A percentile compares a stretch with the other conserved stretches of the same genome.
These are phyloP conservation scores for Leccinum subgranulosum DNA, from an alignment of 768 basidiomycete species.

Conservation along the genomic window DNA sequence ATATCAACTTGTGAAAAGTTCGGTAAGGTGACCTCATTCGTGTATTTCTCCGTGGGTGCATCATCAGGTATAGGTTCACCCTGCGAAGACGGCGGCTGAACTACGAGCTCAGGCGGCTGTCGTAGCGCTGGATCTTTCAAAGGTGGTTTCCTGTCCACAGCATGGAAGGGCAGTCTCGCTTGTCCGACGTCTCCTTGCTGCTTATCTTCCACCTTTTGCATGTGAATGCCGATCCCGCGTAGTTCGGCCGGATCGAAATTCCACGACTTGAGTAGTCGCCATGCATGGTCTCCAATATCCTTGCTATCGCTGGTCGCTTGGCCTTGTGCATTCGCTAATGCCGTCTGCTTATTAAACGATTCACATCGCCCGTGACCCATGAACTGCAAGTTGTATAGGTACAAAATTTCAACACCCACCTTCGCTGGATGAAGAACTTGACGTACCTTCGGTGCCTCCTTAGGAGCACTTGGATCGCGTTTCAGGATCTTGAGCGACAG, in stretches of 20 bases:
- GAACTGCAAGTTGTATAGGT: constrained; percentile 48
- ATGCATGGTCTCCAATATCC: constrained; percentile 73
- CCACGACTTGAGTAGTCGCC: constrained; percentile 69
- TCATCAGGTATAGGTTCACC: constrained; percentile 17
- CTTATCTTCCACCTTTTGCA: constrained; percentile 77
- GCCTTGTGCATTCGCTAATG: constrained; percentile 58
- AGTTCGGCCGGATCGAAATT: constrained; percentile 81
- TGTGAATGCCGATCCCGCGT: constrained; percentile 89
- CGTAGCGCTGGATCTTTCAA: constrained; percentile 4
- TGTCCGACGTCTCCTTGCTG: constrained; percentile 49
- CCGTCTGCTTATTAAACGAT: constrained; percentile 69
- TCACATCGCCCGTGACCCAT: constrained; percentile 90
- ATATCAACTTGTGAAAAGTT: constrained; percentile 75
- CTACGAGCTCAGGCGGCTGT: constrained; percentile 19
- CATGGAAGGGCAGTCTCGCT: constrained; percentile 56
- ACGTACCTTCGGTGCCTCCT: constrained; percentile 85
- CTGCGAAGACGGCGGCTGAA: constrained; percentile 35
- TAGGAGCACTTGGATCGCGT: constrained; percentile 78
- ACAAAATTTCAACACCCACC: neutral
- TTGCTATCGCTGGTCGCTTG: constrained; percentile 69
- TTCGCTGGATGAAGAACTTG: neutral
- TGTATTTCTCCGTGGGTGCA: constrained; percentile 9
- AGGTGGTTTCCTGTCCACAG: constrained; percentile 3
- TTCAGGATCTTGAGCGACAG: constrained; percentile 89
- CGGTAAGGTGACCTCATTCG: constrained; percentile 45